Conservation (phyloP, 805 yeast species). For the Komagataella kurtzmanii region DNA sequence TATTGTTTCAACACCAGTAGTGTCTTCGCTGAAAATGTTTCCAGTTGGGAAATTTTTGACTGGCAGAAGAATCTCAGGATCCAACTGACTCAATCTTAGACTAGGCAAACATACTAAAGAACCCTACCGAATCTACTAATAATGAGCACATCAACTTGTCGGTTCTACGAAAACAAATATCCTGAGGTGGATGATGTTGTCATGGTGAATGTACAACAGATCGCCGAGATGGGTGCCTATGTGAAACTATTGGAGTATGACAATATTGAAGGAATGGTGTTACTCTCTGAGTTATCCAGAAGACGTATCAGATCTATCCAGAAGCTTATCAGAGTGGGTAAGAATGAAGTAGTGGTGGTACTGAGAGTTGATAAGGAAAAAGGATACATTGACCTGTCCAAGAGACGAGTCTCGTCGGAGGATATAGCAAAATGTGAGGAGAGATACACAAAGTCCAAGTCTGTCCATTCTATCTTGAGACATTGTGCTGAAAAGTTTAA, state of each 20-base stretch:
- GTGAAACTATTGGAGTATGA: slow-evolving; percentile 93
- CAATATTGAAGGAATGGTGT: slow-evolving; percentile 97
- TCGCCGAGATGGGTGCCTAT: slow-evolving; percentile 99
- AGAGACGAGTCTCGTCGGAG: slow-evolving; percentile 96
- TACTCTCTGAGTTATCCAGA: slow-evolving; percentile 90
- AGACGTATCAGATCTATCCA: slow-evolving; percentile 98
- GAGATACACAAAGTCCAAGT: slow-evolving; percentile 90
- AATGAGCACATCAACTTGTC: slow-evolving; percentile 83
- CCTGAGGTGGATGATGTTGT: slow-evolving; percentile 99
- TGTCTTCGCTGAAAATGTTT: not conserved
- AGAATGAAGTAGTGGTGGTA: slow-evolving; percentile 96
- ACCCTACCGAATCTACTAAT: slow-evolving; percentile 2
- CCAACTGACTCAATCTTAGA: not conserved
- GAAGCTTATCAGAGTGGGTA: slow-evolving; percentile 94
- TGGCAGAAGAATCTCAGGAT: not conserved
- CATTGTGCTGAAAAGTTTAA: slow-evolving; percentile 97
- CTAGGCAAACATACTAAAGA: not conserved
- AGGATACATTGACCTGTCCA: slow-evolving; percentile 94
- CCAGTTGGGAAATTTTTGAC: not conserved
- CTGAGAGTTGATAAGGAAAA: slow-evolving; percentile 97
- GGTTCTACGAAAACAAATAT: slow-evolving; percentile 95
- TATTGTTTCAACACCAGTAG: not conserved
- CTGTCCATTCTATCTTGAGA: slow-evolving; percentile 95
- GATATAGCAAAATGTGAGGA: slow-evolving; percentile 97
- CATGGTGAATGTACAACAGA: slow-evolving; percentile 96